phyloP scores from a whole-genome alignment of 2,329 filamentous ascomycete species.

The Sclerotinia spermophila region DNA sequence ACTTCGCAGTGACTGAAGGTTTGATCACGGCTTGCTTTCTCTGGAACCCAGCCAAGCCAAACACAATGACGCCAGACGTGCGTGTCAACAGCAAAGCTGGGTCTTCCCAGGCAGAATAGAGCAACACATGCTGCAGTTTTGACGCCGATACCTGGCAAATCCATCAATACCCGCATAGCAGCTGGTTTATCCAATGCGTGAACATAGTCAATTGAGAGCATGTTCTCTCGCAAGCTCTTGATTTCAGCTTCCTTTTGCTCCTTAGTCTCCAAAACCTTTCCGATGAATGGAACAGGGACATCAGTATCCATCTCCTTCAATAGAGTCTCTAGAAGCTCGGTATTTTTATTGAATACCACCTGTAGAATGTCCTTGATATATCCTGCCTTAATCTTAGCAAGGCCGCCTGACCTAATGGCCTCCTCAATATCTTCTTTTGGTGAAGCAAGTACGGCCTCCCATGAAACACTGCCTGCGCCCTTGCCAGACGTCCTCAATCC shows the following conservation, averaged over 20 bases:
- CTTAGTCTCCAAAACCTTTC: slow-evolving; percentile 40
- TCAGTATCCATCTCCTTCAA: slow-evolving; percentile 42
- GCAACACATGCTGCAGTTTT: slow-evolving; percentile 56
- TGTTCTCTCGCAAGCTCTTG: slow-evolving; percentile 51
- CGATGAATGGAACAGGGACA: slow-evolving; percentile 44
- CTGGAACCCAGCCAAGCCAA: slow-evolving; percentile 55
- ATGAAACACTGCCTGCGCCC: slow-evolving; percentile 70
- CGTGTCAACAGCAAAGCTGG: slow-evolving; percentile 56
- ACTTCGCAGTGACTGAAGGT: slow-evolving; percentile 53
- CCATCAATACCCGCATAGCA: slow-evolving; percentile 49
- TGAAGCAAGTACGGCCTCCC: slow-evolving; percentile 64
- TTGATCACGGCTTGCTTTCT: slow-evolving; percentile 44
- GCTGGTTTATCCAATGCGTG: slow-evolving; percentile 45
- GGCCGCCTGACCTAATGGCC: slow-evolving; percentile 67
- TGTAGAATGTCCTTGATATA: slow-evolving; percentile 72
- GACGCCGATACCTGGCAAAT: slow-evolving; percentile 52
- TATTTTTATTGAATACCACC: slow-evolving; percentile 67
- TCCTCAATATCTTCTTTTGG: slow-evolving; percentile 58
- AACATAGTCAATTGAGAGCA: slow-evolving; percentile 55
- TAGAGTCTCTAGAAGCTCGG: slow-evolving; percentile 49
- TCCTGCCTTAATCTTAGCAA: slow-evolving; percentile 66
- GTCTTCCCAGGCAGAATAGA: slow-evolving; percentile 52
- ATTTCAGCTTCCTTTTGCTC: slow-evolving; percentile 56
- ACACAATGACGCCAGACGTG: slow-evolving; percentile 52
- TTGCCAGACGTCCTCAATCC: slow-evolving; percentile 59